phyloP scores from a whole-genome alignment of 1,139 yeast species.

The Oligophagozyma castellii region DNA sequence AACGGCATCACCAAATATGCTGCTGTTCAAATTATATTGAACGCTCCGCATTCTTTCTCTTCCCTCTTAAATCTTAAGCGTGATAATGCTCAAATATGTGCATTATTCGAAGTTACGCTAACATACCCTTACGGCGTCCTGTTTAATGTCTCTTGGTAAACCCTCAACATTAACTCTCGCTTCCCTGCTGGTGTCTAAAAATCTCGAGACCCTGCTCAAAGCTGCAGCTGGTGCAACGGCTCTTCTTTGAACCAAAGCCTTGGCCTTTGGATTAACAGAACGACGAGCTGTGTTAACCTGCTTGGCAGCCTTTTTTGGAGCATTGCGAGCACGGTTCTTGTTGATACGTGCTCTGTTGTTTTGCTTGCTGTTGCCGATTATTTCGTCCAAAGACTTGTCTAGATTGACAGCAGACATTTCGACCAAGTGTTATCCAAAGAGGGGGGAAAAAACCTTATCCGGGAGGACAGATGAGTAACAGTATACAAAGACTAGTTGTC shows the following conservation, averaged over 20 bases:
- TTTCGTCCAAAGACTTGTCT: slow-evolving; percentile 93
- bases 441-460: no score
- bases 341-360: slow-evolving; percentile 29
- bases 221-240: slow-evolving; percentile 21
- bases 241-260: slow-evolving; percentile 15
- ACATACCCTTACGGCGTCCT: slow-evolving; percentile 76
- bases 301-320: slow-evolving; percentile 18
- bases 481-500: background rate
- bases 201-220: slow-evolving; percentile 30
- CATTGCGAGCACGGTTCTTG: slow-evolving; percentile 27
- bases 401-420: slow-evolving; percentile 47
- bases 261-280: slow-evolving; percentile 11
- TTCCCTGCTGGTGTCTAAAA: slow-evolving; percentile 44
- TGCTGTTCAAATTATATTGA: no score
- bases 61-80: no score
- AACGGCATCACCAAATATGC: no score
- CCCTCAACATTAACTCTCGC: slow-evolving; percentile 67
- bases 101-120: no score
- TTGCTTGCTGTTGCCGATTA: slow-evolving; percentile 48
- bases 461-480: no score
- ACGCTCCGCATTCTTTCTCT: no score
- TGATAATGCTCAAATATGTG: no score
- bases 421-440: no score
- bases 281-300: slow-evolving; percentile 22
- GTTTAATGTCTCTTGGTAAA: slow-evolving; percentile 66